Conservation (phyloP, 1,139 yeast species). For the Kodamaea anthophila region DNA sequence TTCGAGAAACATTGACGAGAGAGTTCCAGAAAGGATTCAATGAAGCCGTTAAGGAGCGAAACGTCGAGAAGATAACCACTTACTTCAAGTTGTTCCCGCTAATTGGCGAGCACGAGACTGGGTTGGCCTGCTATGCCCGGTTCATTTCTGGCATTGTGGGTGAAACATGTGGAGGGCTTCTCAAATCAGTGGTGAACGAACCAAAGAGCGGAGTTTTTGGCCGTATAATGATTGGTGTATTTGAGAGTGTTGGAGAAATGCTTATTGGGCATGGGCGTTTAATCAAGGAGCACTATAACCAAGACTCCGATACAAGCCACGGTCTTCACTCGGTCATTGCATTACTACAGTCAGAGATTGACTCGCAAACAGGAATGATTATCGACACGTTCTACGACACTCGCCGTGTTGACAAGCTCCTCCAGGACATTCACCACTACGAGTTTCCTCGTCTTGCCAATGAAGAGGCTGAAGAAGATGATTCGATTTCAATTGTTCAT, state of each 20-base stretch:
- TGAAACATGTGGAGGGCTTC: slow-evolving; percentile 62
- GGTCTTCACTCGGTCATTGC: slow-evolving; percentile 57
- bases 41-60: slow-evolving; percentile 59
- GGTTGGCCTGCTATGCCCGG: slow-evolving; percentile 73
- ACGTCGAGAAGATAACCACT: slow-evolving; percentile 65
- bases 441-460: slow-evolving; percentile 42
- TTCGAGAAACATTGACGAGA: slow-evolving; percentile 52
- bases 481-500: slow-evolving; percentile 40
- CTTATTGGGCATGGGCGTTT: slow-evolving; percentile 81
- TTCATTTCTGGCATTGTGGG: slow-evolving; percentile 84
- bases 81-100: slow-evolving; percentile 86
- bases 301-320: slow-evolving; percentile 26
- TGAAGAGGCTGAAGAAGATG: slow-evolving; percentile 21
- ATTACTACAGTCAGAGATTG: slow-evolving; percentile 80
- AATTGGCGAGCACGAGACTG: slow-evolving; percentile 65
- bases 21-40: slow-evolving; percentile 60
- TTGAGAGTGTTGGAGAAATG: slow-evolving; percentile 81
- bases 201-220: slow-evolving; percentile 49
- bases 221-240: slow-evolving; percentile 63
- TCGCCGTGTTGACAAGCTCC: slow-evolving; percentile 49
- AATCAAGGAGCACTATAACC: slow-evolving; percentile 66
- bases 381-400: slow-evolving; percentile 82
- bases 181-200: slow-evolving; percentile 36
- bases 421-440: slow-evolving; percentile 54
- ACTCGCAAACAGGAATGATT: slow-evolving; percentile 82